Percentiles rank a stretch among this genome's conserved stretches.
These are phyloP conservation scores for Balamuthia mandrillaris DNA, from an alignment of 208 protist species.

Conservation along the genomic window DNA sequence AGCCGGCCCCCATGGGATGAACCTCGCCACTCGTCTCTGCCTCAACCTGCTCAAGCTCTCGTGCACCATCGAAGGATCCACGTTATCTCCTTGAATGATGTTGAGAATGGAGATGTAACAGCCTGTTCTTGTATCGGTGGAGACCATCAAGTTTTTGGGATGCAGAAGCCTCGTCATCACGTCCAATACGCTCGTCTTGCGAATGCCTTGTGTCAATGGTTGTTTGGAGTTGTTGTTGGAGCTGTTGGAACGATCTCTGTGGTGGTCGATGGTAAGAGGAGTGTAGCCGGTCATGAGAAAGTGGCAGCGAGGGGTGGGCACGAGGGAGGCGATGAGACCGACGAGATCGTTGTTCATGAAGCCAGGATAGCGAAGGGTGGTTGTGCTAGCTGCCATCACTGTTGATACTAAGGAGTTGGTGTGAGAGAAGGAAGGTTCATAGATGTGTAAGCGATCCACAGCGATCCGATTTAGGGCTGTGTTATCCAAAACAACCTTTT, in stretches of 20 bases:
- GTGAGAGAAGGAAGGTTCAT: constrained; percentile 89
- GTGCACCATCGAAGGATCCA: constrained; percentile 93
- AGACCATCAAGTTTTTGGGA: constrained; percentile 84
- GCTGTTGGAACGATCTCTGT: not conserved
- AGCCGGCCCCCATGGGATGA: constrained; percentile 97
- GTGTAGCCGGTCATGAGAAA: constrained; percentile 99
- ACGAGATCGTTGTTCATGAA: constrained; percentile 83
- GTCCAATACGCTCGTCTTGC: constrained; percentile 99
- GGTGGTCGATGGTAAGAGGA: constrained; percentile 87
- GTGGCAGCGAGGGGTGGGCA: constrained; percentile 98
- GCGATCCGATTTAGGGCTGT: constrained; percentile 96
- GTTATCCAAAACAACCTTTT: constrained; percentile 97
- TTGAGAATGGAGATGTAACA: constrained; percentile 98
- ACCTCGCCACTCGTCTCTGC: constrained; percentile 91
- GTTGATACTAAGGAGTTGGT: constrained; percentile 95
- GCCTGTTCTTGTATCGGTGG: constrained; percentile 65
- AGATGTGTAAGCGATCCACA: constrained; percentile 90
- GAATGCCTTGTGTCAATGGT: constrained; percentile 72
- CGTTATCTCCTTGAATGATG: constrained; percentile 99
- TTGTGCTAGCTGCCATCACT: constrained; percentile 98
- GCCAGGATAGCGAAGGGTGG: constrained; percentile 97
- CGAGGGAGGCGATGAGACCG: constrained; percentile 95
- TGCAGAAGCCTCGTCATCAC: constrained; percentile 98
- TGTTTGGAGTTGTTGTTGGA: not conserved
- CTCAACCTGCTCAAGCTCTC: constrained; percentile 96